These are phyloP conservation scores for Ophiocytium majus DNA, from an alignment of 352 stramenopile species.

Conservation along the genomic window DNA sequence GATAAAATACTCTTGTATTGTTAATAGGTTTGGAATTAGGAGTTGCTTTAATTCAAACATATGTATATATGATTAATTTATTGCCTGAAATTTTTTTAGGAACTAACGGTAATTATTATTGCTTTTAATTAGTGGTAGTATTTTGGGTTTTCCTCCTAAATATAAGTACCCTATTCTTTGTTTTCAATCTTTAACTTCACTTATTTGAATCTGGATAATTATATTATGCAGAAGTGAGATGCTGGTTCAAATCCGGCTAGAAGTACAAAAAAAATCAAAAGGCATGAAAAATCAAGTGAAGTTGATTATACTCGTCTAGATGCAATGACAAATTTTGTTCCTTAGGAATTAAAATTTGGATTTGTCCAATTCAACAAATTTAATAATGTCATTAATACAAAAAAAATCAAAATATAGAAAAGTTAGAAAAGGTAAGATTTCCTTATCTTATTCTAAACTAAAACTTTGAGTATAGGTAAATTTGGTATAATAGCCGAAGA, in stretches of 20 bases:
- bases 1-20: too few species aligned
- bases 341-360: conserved; percentile 10
- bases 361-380: not conserved
- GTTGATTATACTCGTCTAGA: not conserved
- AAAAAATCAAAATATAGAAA: conserved; percentile 11
- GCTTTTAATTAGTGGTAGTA: not conserved
- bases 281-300: not conserved
- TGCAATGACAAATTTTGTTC: conserved; percentile 15
- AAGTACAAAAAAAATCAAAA: too few species aligned
- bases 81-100: not conserved
- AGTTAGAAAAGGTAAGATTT: not conserved
- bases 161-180: conserved; percentile 6
- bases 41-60: too few species aligned
- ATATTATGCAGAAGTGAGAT: not conserved
- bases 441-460: not conserved
- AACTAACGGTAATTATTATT: not conserved
- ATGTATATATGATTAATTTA: not conserved
- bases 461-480: not conserved
- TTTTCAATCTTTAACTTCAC: not conserved
- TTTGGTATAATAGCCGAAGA: not conserved
- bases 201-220: not conserved
- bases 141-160: not conserved
- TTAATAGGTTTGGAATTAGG: too few species aligned
- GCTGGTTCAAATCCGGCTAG: too few species aligned
- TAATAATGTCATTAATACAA: conserved; percentile 8